These are phyloP conservation scores for Phytophthora europaea DNA, from an alignment of 352 stramenopile genomes.

Conservation along the genomic window DNA sequence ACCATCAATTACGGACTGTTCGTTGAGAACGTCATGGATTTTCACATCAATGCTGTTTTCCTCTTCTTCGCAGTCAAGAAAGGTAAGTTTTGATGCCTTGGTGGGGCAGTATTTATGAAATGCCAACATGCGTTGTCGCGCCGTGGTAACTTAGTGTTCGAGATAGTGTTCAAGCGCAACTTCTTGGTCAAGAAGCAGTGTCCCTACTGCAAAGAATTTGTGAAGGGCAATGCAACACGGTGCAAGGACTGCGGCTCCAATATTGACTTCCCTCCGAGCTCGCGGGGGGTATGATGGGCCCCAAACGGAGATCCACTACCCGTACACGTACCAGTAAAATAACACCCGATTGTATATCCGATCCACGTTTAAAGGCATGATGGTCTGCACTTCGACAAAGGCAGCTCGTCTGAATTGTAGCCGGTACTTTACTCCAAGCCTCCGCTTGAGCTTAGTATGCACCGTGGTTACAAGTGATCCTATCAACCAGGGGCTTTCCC, in stretches of 20 bases:
- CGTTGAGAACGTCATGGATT: conserved; percentile 65
- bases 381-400: neutral
- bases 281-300: neutral
- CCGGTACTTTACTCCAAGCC: too few species aligned
- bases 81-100: conserved; percentile 27
- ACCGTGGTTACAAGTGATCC: too few species aligned
- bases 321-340: neutral
- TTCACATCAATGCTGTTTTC: conserved; percentile 73
- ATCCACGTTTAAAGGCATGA: too few species aligned
- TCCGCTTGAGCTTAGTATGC: too few species aligned
- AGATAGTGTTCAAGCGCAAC: conserved; percentile 64
- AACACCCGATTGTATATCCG: neutral
- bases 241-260: conserved; percentile 33
- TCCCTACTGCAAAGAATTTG: conserved; percentile 68
- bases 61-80: conserved; percentile 76
- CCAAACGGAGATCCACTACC: neutral
- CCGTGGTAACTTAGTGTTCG: conserved; percentile 41
- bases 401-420: neutral
- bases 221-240: conserved; percentile 50
- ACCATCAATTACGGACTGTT: conserved; percentile 76
- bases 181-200: conserved; percentile 68
- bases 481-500: neutral
- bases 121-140: neutral
- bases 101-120: too few species aligned
- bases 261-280: conserved; percentile 8